Evolutionary conservation across 2,329 filamentous ascomycete species (phyloP).

Genomic region (Annulohypoxylon truncatum): DNA sequence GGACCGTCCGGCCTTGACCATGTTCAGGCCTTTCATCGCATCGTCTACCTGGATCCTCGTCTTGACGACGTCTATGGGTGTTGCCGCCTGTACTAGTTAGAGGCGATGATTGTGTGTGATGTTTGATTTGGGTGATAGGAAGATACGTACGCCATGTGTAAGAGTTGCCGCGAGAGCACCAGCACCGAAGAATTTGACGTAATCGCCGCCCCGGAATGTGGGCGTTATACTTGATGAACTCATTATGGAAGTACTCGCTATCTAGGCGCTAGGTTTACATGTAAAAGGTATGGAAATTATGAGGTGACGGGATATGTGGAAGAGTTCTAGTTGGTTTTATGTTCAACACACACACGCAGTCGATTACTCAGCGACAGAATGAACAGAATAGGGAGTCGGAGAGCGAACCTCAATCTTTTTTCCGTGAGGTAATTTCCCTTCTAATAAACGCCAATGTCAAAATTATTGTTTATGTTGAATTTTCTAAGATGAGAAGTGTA

Average conservation of each 20-base stretch:
- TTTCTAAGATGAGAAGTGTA: background rate
- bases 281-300: background rate
- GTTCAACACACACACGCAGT: background rate
- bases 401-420: background rate
- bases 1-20: conserved; percentile 81
- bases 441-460: background rate
- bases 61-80: conserved; percentile 79
- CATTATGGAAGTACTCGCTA: conserved; percentile 28
- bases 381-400: background rate
- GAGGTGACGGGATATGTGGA: background rate
- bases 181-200: conserved; percentile 65
- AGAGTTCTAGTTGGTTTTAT: background rate
- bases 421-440: background rate
- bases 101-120: background rate
- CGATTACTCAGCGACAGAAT: conserved; percentile 41
- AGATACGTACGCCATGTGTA: conserved; percentile 60
- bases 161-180: conserved; percentile 64
- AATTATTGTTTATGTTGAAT: background rate
- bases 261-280: background rate
- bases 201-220: conserved; percentile 57
- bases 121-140: no score
- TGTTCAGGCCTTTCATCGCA: conserved; percentile 83
- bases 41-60: conserved; percentile 92
- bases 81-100: conserved; percentile 56
- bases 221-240: conserved; percentile 47